Conservation (phyloP, 2,329 filamentous ascomycete genomes). For the Pseudonectria foliicola region DNA sequence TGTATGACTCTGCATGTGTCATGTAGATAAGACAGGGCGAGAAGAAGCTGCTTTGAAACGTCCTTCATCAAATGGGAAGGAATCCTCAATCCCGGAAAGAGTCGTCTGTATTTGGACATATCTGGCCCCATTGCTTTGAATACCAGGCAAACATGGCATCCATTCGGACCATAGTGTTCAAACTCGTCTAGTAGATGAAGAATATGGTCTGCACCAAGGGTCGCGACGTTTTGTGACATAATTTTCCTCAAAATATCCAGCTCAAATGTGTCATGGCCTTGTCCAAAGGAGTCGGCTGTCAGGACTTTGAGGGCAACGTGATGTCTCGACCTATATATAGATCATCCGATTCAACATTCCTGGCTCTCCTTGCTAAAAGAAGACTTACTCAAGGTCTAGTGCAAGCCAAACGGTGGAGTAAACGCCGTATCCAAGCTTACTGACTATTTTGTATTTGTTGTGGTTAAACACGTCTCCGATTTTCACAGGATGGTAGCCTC, state of each 20-base stretch:
- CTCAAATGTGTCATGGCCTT: conserved; percentile 11
- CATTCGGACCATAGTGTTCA: conserved; percentile 22
- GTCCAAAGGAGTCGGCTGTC: conserved; percentile 10
- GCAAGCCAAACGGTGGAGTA: no score
- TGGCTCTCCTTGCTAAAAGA: no score
- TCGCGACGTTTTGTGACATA: conserved; percentile 1
- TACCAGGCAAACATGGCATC: conserved; percentile 23
- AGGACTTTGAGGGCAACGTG: conserved; percentile 25
- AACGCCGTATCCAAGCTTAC: no score
- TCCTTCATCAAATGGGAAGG: conserved; percentile 8
- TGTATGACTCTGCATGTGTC: conserved; percentile 16
- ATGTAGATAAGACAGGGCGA: conserved; percentile 13
- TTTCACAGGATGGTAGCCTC: no score
- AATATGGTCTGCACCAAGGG: conserved; percentile 4
- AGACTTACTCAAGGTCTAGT: no score
- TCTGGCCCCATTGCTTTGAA: conserved; percentile 25
- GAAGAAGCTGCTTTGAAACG: conserved; percentile 13
- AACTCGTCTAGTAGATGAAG: conserved; percentile 18
- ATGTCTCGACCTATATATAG: no score
- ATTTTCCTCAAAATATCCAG: conserved; percentile 12
- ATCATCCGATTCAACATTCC: no score
- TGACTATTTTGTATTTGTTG: no score
- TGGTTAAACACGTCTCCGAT: no score
- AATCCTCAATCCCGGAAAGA: conserved; percentile 9
- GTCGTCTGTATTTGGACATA: conserved; percentile 10